Base-by-base conservation (phyloP, 192 early-diverging fungal species). In the Rhizoclosmatium globosum region DNA sequence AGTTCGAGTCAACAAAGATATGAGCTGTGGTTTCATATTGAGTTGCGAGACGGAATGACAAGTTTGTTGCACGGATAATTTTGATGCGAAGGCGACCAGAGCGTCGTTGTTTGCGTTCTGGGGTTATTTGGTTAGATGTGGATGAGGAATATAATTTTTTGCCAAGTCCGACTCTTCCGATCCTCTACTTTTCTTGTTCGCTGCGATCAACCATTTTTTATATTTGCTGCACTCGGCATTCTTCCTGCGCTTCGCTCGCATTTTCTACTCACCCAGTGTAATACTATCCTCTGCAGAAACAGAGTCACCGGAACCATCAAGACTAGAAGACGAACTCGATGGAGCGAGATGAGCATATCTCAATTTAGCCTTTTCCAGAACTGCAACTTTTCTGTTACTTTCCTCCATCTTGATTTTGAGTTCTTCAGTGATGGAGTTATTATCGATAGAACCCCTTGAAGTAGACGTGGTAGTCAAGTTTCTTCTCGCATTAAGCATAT, bases 261-360 rank as follows among this genome's bases (percentile, higher is more conserved):
- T 71, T 38, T 76, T 74, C 2, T 71, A 64, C 38, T 84, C 83
- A 13, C 53, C 67, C 7, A 89, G 61, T 77, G 86, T 80, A 13
- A 75, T 75, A 41, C 50, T 31, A 31, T 31, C 31, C 31, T 31
- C 31, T 31, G 58, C 62, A 80, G 19, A 1, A 86, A 81, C 50
- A 13, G 4, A 39, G 61, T 6, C 53, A 44, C 4, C 56, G 47
- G 81, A 58, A 7, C 23, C 50, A 44, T 86, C 89, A 64, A 19
- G 43, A 31, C 64, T 64, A 2, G 45, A 41, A 38, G 47, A 7
- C 0, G 50, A 42, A 65, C 19, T 85, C 92, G 46, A 98, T 93
- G 81, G 92, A 94, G 19, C 31, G 31, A 99, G 85, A 44, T 91
- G 85, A 71, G 92, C 87, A 87, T 98, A 98, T 80, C 92, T 93